Base-by-base conservation (phyloP, 73 alveolate genomes). In the Durusdinium trenchii region DNA sequence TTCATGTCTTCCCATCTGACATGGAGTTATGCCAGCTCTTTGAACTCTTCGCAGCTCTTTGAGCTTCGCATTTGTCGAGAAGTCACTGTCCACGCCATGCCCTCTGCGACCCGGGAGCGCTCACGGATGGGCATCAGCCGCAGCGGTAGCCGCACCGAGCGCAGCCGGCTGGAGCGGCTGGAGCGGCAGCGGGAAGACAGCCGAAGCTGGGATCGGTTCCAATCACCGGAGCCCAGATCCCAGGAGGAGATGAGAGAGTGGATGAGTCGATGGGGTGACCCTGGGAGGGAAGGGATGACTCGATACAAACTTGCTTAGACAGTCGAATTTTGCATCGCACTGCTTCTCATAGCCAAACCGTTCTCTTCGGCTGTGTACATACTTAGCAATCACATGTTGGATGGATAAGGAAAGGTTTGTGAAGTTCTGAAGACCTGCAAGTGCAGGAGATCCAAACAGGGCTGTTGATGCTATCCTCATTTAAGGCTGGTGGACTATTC, bases 211-310 rank as follows among this genome's bases (percentile, higher is more conserved):
- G 20, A 23, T 10, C n/a, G 89, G 46, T 78, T 78, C 23, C 62
- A 45, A 23, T 78, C 89, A 57, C 89, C 89, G 23, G 89, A 78
- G 89, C 89, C 89, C 89, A 78, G 89, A 43, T 61, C 89, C 20
- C 89, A 40, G 42, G 89, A 78, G 89, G 89, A 78, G 50, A 38
- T 57, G 57, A 54, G 5, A 16, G 32, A 23, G 85, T n/a, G 18
- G n/a, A 60, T 60, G 30, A 60, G 73, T 60, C 30, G 73, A 23
- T 32, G 30, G 73, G 1, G 30, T 60, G 73, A 60, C 30, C n/a
- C 73, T 60, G 73, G 30, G n/a, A 60, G 18, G n/a, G n/a, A 16
- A 12, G 69, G 32, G 69, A 23, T 60, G 18, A 23, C 30, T 2
- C 18, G 73, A 23, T 23, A 32, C 30, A 32, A 60, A 23, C 30